Percentiles rank a stretch among this genome's conserved stretches.
Conservation (phyloP, 2,329 filamentous ascomycete genomes). For the Calonectria henricotiae region DNA sequence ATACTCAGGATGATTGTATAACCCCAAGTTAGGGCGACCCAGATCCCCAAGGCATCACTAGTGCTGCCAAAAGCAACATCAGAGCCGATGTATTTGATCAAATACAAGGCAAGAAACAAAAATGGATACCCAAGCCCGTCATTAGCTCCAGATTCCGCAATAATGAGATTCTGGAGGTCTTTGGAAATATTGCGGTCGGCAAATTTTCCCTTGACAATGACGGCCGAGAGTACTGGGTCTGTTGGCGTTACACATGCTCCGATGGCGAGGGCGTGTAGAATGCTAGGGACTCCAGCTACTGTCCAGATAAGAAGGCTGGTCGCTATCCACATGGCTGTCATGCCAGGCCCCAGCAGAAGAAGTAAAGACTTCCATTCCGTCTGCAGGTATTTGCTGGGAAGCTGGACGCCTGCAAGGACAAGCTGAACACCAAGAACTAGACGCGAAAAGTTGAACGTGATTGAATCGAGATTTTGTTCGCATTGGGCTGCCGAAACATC, state of each 20-base stretch:
- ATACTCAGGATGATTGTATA: conserved; percentile 88
- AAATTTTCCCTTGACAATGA: conserved; percentile 94
- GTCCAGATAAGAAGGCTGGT: conserved; percentile 85
- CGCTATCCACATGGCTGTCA: conserved; percentile 88
- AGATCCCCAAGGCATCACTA: conserved; percentile 80
- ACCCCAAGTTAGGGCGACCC: conserved; percentile 89
- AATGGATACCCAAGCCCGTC: conserved; percentile 93
- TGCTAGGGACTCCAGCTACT: conserved; percentile 79
- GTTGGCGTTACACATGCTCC: conserved; percentile 92
- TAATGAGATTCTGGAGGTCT: conserved; percentile 84
- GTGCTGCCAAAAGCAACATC: conserved; percentile 74
- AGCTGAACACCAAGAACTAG: conserved; percentile 93
- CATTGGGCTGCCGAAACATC: conserved; percentile 53
- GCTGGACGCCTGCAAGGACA: conserved; percentile 88
- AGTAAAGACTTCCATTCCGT: conserved; percentile 84
- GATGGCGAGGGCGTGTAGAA: conserved; percentile 85
- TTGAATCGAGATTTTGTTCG: conserved; percentile 74
- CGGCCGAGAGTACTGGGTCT: conserved; percentile 89
- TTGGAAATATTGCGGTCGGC: conserved; percentile 93
- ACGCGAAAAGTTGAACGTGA: conserved; percentile 88
- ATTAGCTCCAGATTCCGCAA: conserved; percentile 89
- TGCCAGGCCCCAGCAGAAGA: conserved; percentile 86
- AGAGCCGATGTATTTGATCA: conserved; percentile 83
- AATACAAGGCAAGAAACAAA: conserved; percentile 86
- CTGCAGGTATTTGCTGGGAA: conserved; percentile 86